Evolutionary conservation across 441 rosid genomes (phyloP).

Genomic region (Erodium moschatum): DNA sequence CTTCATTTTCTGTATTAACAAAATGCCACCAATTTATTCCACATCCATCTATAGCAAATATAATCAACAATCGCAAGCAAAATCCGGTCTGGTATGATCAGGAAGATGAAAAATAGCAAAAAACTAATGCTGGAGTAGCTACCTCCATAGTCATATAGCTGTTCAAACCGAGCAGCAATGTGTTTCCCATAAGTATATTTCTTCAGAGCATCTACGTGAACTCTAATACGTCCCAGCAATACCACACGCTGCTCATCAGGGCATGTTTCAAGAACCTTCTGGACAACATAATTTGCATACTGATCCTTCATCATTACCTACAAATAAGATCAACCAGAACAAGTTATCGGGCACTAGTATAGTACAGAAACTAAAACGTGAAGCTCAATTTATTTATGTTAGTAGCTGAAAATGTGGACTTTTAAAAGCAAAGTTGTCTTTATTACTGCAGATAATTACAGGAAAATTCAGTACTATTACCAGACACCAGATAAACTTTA

Average conservation of each 20-base stretch:
- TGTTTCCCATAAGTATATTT: constrained; percentile 88
- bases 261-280: constrained; percentile 69
- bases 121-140: neutral
- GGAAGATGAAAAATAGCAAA: too few species aligned
- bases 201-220: constrained; percentile 61
- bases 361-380: neutral
- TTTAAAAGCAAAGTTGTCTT: neutral
- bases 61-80: neutral
- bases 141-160: constrained; percentile 36
- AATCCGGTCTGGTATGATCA: neutral
- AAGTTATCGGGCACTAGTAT: neutral
- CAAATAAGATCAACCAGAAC: neutral
- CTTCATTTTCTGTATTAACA: constrained; percentile 24
- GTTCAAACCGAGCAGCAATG: constrained; percentile 74
- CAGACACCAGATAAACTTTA: neutral
- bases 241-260: constrained; percentile 47
- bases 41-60: neutral
- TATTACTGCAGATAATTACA: neutral
- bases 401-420: neutral
- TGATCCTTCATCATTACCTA: constrained; percentile 90
- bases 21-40: neutral
- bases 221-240: constrained; percentile 44
- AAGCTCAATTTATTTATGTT: neutral
- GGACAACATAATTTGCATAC: constrained; percentile 81
- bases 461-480: neutral